Percentiles rank a stretch among this genome's conserved stretches.
Evolutionary conservation across 2,329 filamentous ascomycete species (phyloP).

Genomic region (Parastagonospora nodorum): DNA sequence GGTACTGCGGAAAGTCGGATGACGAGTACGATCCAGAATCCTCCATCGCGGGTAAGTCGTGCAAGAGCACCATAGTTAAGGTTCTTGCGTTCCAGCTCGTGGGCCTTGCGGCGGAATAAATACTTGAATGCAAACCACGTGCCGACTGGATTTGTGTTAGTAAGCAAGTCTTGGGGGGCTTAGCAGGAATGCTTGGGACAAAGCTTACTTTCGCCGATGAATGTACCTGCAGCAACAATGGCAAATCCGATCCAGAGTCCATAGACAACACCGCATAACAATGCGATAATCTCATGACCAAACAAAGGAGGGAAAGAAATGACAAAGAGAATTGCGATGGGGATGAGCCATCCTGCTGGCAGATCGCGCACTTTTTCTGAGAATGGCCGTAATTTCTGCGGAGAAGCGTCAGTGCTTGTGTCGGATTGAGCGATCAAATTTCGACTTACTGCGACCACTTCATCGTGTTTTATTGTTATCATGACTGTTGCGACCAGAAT

Average conservation of each 20-base stretch:
- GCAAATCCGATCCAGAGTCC: constrained; percentile 43
- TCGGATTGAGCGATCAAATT: not conserved
- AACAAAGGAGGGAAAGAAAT: constrained; percentile 45
- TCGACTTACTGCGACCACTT: constrained; percentile 36
- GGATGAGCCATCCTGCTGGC: constrained; percentile 43
- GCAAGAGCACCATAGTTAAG: constrained; percentile 45
- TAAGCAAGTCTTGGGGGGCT: not conserved
- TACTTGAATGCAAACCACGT: constrained; percentile 46
- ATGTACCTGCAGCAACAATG: constrained; percentile 41
- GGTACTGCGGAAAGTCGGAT: constrained; percentile 43
- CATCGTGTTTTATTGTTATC: constrained; percentile 36
- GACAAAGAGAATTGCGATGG: constrained; percentile 39
- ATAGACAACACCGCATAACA: constrained; percentile 43
- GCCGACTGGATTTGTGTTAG: constrained; percentile 30
- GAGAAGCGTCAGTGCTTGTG: constrained; percentile 10
- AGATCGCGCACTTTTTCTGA: constrained; percentile 42
- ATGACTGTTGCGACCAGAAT: constrained; percentile 35
- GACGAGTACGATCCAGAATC: constrained; percentile 41
- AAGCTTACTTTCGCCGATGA: constrained; percentile 39
- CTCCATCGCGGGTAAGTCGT: constrained; percentile 40
- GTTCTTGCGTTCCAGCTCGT: constrained; percentile 41
- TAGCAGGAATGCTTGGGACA: not conserved
- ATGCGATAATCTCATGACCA: constrained; percentile 40
- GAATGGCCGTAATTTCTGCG: constrained; percentile 39
- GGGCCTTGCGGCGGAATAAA: constrained; percentile 33